Base-by-base conservation (phyloP, 768 basidiomycete species). In the Auriculariales sp. region DNA sequence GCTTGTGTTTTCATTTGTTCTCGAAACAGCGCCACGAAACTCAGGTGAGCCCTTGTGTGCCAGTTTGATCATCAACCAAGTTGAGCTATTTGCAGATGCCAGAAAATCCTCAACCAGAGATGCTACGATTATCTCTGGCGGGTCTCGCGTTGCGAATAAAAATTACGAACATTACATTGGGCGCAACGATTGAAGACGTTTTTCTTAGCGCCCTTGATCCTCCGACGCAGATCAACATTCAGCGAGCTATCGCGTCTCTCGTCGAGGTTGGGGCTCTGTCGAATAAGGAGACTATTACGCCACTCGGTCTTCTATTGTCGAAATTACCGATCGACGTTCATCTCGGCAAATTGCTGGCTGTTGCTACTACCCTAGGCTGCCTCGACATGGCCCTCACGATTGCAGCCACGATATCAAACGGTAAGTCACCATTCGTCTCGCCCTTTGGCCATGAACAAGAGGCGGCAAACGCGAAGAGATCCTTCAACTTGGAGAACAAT, bases 351-450 rank as follows among this genome's bases (percentile, higher is more conserved):
- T 86, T 97, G 61, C 70, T 98, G 14, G 70, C 98, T 34, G 77
- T 81, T 24, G 83, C 92, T 4, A 80, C 83, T 2, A 62, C 91
- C 32, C 87, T 97, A 62, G 77, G 79, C 39, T 98, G 94, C 61
- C 67, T 98, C 53, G 94, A 98, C 64, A 89, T 93, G 1, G 94
- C 91, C n/a, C 71, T 99, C 46, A 95, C 94, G 4, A 92, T 99
- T 52, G 91, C 90, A 14, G 94, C 94, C 4, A 78, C 87, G 1
- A n/a, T n/a, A 6, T 68, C 98, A 34, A 93, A 87, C 59, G 83
- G 88, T 1, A 98, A 97, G 62, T 89, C 87, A 1, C 94, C 93
- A 0, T 99, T 97, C 61, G 63, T 97, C 19, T 75, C 83, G 2
- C 93, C 94, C 0, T 77, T 94, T 52, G 93, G 94, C 2, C 69